Evolutionary conservation across 108 stramenopile species (phyloP).

Genomic region (Stephanodiscus triporus): DNA sequence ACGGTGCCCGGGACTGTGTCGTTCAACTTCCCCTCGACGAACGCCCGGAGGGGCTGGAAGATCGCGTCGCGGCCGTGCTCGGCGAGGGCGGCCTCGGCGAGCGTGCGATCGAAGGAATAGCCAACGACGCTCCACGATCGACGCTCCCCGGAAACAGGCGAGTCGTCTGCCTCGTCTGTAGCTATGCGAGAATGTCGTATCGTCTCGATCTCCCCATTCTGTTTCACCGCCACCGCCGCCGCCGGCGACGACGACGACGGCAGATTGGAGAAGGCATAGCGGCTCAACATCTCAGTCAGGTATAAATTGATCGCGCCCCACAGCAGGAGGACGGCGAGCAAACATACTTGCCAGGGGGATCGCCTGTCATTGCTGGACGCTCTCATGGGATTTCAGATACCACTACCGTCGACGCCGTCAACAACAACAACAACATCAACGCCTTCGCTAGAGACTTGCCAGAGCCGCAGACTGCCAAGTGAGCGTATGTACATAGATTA

Average conservation of each 20-base stretch:
- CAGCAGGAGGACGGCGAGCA: neutral
- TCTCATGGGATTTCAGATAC: too few species aligned
- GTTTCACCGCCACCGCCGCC: neutral
- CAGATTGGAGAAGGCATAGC: neutral
- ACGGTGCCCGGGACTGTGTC: slow-evolving; percentile 58
- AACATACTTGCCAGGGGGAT: slow-evolving; percentile 7
- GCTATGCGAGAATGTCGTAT: neutral
- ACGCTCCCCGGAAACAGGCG: too few species aligned
- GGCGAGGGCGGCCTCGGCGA: slow-evolving; percentile 34
- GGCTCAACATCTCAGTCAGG: slow-evolving; percentile 14
- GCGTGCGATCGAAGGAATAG: slow-evolving; percentile 22
- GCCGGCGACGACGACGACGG: neutral
- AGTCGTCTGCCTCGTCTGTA: neutral
- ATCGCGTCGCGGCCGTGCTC: slow-evolving; percentile 27
- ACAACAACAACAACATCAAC: too few species aligned
- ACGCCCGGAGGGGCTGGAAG: slow-evolving; percentile 59
- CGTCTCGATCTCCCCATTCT: too few species aligned
- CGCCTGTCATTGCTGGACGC: neutral
- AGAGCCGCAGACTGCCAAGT: too few species aligned
- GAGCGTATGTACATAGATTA: too few species aligned
- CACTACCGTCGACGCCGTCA: too few species aligned
- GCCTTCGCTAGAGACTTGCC: too few species aligned
- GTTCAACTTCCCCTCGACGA: slow-evolving; percentile 59
- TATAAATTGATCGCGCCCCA: slow-evolving; percentile 27
- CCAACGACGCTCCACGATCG: neutral